Evolutionary conservation across 2,329 filamentous ascomycete species (phyloP).

Genomic region (Rhynchosporium graminicola): DNA sequence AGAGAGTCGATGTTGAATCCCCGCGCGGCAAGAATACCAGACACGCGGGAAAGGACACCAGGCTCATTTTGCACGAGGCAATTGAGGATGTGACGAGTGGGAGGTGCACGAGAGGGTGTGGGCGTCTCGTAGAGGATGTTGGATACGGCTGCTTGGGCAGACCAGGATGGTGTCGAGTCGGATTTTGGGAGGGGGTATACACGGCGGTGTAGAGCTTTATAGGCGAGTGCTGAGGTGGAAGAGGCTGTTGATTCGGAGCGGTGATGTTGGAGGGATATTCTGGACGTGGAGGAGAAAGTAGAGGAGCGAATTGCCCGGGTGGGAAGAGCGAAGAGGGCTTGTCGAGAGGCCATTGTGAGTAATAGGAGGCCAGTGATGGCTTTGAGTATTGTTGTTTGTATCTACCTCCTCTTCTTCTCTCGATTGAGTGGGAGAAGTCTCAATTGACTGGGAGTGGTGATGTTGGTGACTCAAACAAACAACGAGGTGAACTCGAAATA

Average conservation of each 20-base stretch:
- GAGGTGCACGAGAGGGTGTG: constrained; percentile 75
- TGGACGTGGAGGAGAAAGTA: background rate
- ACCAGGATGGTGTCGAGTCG: constrained; percentile 75
- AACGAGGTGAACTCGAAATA: background rate
- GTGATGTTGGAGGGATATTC: constrained; percentile 30
- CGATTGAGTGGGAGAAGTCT: background rate
- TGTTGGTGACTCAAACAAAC: constrained; percentile 2
- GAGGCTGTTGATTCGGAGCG: constrained; percentile 54
- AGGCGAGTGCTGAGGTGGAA: constrained; percentile 91
- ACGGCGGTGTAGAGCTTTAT: constrained; percentile 94
- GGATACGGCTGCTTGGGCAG: constrained; percentile 91
- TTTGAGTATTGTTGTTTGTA: background rate
- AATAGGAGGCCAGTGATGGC: constrained; percentile 4
- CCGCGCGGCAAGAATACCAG: constrained; percentile 90
- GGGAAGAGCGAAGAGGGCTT: constrained; percentile 37
- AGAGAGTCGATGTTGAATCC: constrained; percentile 99
- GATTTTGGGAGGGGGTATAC: constrained; percentile 81
- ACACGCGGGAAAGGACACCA: constrained; percentile 93
- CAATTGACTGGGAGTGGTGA: background rate
- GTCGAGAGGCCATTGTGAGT: constrained; percentile 38
- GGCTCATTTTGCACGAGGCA: constrained; percentile 99
- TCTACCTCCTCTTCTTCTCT: constrained; percentile 4
- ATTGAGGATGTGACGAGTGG: constrained; percentile 95
- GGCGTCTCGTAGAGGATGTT: constrained; percentile 99
- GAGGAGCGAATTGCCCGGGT: constrained; percentile 29